Evolutionary conservation across 2,329 filamentous ascomycete genomes (phyloP).

Genomic region (Exophiala sp.): DNA sequence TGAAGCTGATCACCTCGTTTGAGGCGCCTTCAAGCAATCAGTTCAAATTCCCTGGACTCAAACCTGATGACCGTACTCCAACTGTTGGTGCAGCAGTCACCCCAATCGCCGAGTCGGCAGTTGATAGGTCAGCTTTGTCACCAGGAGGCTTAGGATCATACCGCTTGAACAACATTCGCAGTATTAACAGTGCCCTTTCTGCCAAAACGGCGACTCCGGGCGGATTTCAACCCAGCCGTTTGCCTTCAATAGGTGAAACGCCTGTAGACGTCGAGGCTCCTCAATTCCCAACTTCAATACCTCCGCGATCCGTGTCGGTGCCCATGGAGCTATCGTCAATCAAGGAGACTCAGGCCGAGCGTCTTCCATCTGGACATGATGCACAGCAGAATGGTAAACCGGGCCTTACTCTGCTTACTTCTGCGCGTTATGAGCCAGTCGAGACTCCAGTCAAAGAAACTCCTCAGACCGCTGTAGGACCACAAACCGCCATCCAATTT

Average conservation of each 20-base stretch:
- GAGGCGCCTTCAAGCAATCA: slow-evolving; percentile 50
- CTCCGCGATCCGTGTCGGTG: slow-evolving; percentile 35
- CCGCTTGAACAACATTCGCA: slow-evolving; percentile 57
- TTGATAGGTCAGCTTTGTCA: slow-evolving; percentile 58
- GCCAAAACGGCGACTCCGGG: slow-evolving; percentile 61
- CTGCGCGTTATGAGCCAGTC: slow-evolving; percentile 44
- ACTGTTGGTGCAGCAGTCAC: slow-evolving; percentile 75
- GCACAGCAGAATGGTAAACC: slow-evolving; percentile 35
- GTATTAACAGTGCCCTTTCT: slow-evolving; percentile 66
- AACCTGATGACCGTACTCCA: slow-evolving; percentile 62
- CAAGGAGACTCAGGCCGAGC: slow-evolving; percentile 5
- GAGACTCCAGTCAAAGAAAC: slow-evolving; percentile 41
- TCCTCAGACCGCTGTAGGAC: slow-evolving; percentile 60
- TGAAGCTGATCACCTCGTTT: slow-evolving; percentile 92
- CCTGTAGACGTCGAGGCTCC: slow-evolving; percentile 51
- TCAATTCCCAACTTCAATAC: slow-evolving; percentile 30
- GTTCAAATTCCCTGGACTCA: slow-evolving; percentile 60
- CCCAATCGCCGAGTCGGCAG: slow-evolving; percentile 76
- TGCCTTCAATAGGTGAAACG: slow-evolving; percentile 74
- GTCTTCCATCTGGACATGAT: slow-evolving; percentile 36
- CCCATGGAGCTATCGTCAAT: slow-evolving; percentile 26
- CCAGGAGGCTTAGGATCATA: slow-evolving; percentile 63
- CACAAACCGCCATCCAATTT: slow-evolving; percentile 62
- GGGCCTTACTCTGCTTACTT: slow-evolving; percentile 40
- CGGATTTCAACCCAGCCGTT: slow-evolving; percentile 53